Evolutionary conservation across 768 basidiomycete genomes (phyloP).

Genomic region (Boletus pseudopeckii): DNA sequence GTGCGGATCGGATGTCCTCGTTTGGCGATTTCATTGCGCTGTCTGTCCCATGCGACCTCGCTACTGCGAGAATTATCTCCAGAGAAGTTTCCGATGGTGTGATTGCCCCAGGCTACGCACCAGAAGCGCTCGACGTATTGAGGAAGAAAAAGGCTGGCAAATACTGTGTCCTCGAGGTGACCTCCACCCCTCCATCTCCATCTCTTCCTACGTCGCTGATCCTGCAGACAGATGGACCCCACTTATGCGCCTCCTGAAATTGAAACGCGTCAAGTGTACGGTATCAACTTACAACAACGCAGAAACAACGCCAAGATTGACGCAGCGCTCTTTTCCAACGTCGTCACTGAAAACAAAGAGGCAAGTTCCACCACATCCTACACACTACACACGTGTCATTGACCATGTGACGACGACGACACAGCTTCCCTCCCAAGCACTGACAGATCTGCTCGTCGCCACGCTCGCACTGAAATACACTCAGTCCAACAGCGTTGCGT

Average conservation of each 20-base stretch:
- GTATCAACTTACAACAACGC: slow-evolving; percentile 83
- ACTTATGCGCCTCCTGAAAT: slow-evolving; percentile 70
- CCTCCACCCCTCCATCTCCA: slow-evolving; percentile 1
- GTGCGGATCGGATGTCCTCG: slow-evolving; percentile 98
- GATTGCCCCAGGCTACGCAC: slow-evolving; percentile 90
- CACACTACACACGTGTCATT: neutral
- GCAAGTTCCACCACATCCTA: slow-evolving; percentile 38
- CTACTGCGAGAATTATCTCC: slow-evolving; percentile 96
- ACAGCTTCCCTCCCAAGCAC: slow-evolving; percentile 71
- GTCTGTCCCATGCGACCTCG: slow-evolving; percentile 87
- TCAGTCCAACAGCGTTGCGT: slow-evolving; percentile 98
- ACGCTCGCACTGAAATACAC: slow-evolving; percentile 98
- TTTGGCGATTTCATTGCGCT: slow-evolving; percentile 99
- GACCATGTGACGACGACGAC: neutral
- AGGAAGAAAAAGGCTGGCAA: slow-evolving; percentile 97
- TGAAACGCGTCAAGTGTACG: slow-evolving; percentile 96
- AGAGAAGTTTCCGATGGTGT: slow-evolving; percentile 98
- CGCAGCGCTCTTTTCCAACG: slow-evolving; percentile 72
- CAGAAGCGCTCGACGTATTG: slow-evolving; percentile 85
- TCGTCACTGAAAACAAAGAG: slow-evolving; percentile 86
- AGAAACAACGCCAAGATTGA: slow-evolving; percentile 90
- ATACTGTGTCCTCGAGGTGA: slow-evolving; percentile 93
- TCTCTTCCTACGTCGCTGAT: slow-evolving; percentile 6
- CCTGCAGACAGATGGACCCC: slow-evolving; percentile 72
- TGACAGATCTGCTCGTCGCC: slow-evolving; percentile 93